Conservation (phyloP, 345 rosid genomes). For the Murraya koenigii region DNA sequence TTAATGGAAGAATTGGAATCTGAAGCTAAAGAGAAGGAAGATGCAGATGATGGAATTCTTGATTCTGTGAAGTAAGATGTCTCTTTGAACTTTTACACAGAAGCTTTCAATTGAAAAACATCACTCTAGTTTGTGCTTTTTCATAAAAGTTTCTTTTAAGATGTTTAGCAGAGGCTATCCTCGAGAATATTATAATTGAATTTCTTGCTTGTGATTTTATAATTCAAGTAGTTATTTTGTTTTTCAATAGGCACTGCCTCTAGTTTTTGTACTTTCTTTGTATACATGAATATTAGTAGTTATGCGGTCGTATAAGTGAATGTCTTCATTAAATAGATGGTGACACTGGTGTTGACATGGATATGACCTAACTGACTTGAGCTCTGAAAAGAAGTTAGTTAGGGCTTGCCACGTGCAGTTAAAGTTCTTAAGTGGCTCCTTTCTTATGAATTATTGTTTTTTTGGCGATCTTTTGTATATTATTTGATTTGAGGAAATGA, state of each 20-base stretch:
- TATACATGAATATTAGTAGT: not conserved
- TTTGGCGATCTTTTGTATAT: not conserved
- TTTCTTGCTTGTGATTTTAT: not conserved
- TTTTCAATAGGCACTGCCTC: not conserved
- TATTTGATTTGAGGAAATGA: not conserved
- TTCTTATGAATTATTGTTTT: not conserved
- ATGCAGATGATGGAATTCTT: slow-evolving; percentile 49
- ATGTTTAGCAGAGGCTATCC: not conserved
- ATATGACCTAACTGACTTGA: not conserved
- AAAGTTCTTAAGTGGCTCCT: not conserved
- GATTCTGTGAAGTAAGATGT: slow-evolving; percentile 59
- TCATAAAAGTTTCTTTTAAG: not conserved
- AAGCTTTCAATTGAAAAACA: slow-evolving; percentile 13
- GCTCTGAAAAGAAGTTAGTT: not conserved
- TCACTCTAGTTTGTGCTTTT: not conserved
- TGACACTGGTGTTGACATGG: not conserved
- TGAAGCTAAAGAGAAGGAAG: slow-evolving; percentile 85
- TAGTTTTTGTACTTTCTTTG: not conserved
- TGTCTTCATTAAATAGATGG: not conserved
- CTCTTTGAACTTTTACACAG: slow-evolving; percentile 19
- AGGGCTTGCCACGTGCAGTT: not conserved
- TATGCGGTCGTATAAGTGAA: not conserved
- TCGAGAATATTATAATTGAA: not conserved
- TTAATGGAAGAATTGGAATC: slow-evolving; percentile 88
- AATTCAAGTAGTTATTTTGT: not conserved